These are phyloP conservation scores for Wallacemonas sp. DNA, from an alignment of 208 protist species.

Conservation along the genomic window DNA sequence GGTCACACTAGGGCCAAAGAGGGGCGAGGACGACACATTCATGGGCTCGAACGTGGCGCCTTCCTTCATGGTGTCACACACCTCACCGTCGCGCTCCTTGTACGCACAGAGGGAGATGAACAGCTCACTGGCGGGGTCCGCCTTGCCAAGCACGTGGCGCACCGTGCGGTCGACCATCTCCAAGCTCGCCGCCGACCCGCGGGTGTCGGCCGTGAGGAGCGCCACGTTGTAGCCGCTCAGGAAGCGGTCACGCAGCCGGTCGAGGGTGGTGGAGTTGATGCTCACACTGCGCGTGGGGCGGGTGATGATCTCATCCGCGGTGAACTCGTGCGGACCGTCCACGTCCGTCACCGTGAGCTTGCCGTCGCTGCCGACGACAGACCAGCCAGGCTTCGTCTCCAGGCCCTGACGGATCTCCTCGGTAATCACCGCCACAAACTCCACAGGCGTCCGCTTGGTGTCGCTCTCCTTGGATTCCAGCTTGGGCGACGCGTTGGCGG, in stretches of 20 bases:
- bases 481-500: not conserved
- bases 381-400: conserved; percentile 30
- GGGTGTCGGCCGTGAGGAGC: conserved; percentile 42
- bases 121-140: conserved; percentile 21
- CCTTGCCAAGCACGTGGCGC: conserved; percentile 32
- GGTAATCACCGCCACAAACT: conserved; percentile 41
- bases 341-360: conserved; percentile 38
- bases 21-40: conserved; percentile 17
- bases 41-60: conserved; percentile 17
- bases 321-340: conserved; percentile 32
- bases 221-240: conserved; percentile 49
- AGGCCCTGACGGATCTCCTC: conserved; percentile 25
- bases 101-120: conserved; percentile 38
- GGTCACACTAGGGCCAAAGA: conserved; percentile 34
- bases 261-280: conserved; percentile 31
- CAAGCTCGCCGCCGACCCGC: conserved; percentile 37
- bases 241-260: conserved; percentile 37
- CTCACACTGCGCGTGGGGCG: conserved; percentile 24
- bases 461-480: conserved; percentile 1
- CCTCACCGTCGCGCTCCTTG: conserved; percentile 17
- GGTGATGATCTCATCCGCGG: conserved; percentile 39
- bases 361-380: conserved; percentile 11
- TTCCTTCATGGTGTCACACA: conserved; percentile 34
- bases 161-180: conserved; percentile 51
- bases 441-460: not conserved